Base-by-base conservation (phyloP, 768 basidiomycete genomes). In the Leccinum variicolor region DNA sequence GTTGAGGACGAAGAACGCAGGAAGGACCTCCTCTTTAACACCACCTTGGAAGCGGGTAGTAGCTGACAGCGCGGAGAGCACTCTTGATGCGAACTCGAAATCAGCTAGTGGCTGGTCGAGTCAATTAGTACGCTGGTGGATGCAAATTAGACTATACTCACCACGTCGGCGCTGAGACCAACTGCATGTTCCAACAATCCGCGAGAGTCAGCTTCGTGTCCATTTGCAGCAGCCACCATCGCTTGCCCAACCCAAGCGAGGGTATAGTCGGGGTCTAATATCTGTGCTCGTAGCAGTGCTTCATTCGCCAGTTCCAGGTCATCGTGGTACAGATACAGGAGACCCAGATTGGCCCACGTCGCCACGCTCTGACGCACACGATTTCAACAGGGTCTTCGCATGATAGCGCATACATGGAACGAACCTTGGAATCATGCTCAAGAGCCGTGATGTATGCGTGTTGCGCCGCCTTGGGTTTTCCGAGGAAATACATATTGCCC, bases 201-300 rank as follows among this genome's bases (percentile, higher is more conserved):
- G 19, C 77, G 76, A 3, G 90, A 86, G 54, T 94, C 87, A 5
- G 68, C 62, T 29, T 79, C 69, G 53, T 91, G 81, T 4, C 81
- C 82, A 55, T 84, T 83, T 31, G 73, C 67, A 17, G 77, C 79
- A 47, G 90, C 90, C 45, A 92, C 78, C 25, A 92, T 71, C 4
- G 83, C 89, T 69, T 95, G 94, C 1, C 94, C 97, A 21, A 96
- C 79, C 97, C 97, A 99, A 8, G 94, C 87, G 21, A 86, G 66
- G 1, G 89, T 80, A 73, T 87, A 89, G 66, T 98, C 96, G 7
- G 96, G 92, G 75, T 98, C 94, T 46, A 94, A 79, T 17, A 89
- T 86, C 70, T 98, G 97, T 10, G 95, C 93, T 56, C 86, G 86
- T 65, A 86, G 80, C 63, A 99, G 84, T 1, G 91, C 87, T 66